These are phyloP conservation scores for Castanopsis chinensis DNA, from an alignment of 306 rosid species.

Conservation along the genomic window DNA sequence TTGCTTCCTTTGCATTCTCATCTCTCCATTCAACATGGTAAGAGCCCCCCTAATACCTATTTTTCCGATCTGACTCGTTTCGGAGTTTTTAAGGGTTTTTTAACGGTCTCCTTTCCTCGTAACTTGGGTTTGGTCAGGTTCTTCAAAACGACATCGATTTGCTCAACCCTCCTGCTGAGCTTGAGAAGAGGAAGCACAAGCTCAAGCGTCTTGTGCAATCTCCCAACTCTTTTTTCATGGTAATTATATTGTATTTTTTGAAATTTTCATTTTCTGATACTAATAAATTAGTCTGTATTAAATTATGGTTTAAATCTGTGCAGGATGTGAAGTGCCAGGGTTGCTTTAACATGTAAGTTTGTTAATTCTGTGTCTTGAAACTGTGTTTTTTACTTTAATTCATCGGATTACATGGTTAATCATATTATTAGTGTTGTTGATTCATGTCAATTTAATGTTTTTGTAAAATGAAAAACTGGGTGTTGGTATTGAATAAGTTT, in stretches of 20 bases:
- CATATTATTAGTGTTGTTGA: not conserved
- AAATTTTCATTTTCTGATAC: not conserved
- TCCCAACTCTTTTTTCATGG: constrained; percentile 65
- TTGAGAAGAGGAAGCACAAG: constrained; percentile 64
- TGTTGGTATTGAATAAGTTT: not conserved
- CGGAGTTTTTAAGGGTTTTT: no score
- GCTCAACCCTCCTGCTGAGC: constrained; percentile 58
- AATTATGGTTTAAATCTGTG: not conserved
- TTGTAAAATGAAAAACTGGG: not conserved
- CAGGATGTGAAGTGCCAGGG: constrained; percentile 61
- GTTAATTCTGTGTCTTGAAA: not conserved
- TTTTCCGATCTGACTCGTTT: not conserved
- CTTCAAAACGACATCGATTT: constrained; percentile 59
- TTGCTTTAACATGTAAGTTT: constrained; percentile 56
- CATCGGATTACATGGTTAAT: no score
- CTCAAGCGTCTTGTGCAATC: constrained; percentile 65
- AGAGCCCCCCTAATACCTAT: not conserved
- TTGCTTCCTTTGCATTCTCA: not conserved
- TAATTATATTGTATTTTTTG: not conserved
- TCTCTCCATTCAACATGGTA: not conserved
- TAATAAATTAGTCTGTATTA: not conserved
- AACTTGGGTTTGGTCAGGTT: constrained; percentile 27
- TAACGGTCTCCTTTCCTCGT: not conserved
- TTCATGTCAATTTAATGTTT: not conserved
- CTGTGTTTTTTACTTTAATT: not conserved